phyloP scores from a whole-genome alignment of 305 asterid genomes.

The Fraxinus angustifolia region DNA sequence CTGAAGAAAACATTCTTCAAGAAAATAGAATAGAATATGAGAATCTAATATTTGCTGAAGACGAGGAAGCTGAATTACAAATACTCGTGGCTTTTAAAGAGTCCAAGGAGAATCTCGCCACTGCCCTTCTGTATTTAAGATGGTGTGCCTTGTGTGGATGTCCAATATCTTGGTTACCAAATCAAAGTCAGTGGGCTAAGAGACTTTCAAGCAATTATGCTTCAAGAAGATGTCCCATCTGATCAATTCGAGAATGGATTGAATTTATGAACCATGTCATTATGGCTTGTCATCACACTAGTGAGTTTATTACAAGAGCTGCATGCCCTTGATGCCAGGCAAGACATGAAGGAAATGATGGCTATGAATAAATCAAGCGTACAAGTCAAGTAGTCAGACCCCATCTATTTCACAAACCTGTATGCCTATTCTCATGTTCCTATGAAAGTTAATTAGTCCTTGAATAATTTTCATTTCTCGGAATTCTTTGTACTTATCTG shows the following conservation, averaged over 20 bases:
- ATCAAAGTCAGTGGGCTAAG: slow-evolving; percentile 67
- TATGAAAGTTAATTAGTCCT: not conserved
- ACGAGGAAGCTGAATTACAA: slow-evolving; percentile 37
- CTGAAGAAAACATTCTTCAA: slow-evolving; percentile 42
- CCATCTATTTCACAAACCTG: not conserved
- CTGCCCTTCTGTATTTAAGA: slow-evolving; percentile 66
- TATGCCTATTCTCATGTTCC: not conserved
- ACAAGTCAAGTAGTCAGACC: not conserved
- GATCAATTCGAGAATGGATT: not conserved
- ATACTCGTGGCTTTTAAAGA: slow-evolving; percentile 49
- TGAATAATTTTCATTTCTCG: not conserved
- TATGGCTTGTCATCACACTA: not conserved
- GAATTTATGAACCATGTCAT: not conserved
- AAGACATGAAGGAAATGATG: not conserved
- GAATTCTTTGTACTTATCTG: not conserved
- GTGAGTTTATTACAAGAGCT: not conserved
- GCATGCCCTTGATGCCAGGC: not conserved
- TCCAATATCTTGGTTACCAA: slow-evolving; percentile 59
- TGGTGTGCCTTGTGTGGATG: slow-evolving; percentile 58
- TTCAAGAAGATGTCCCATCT: slow-evolving; percentile 17
- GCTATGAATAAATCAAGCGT: not conserved
- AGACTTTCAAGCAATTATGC: slow-evolving; percentile 46
- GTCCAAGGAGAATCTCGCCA: slow-evolving; percentile 37
- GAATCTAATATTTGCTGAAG: slow-evolving; percentile 51
- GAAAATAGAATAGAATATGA: slow-evolving; percentile 46